Conservation (phyloP, 257 asterid genomes). For the Agastache rugosa region DNA sequence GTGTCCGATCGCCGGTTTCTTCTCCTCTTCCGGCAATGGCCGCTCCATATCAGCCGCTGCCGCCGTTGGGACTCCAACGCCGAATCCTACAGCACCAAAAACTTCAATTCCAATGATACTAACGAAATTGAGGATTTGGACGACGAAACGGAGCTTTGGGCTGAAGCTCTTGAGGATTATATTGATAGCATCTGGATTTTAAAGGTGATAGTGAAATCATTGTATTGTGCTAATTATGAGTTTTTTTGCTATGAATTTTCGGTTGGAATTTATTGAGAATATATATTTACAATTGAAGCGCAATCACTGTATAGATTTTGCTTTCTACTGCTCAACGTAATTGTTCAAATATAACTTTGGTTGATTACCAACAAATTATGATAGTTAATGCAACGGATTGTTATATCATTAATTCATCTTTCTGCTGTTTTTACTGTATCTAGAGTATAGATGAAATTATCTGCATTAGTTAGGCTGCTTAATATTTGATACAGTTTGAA, state of each 20-base stretch:
- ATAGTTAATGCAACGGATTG: neutral
- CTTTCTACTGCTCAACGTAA: neutral
- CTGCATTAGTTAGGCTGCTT: slow-evolving; percentile 7
- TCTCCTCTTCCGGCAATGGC: slow-evolving; percentile 33
- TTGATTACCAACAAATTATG: neutral
- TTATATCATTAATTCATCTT: neutral
- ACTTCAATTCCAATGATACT: slow-evolving; percentile 32
- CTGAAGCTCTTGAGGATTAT: slow-evolving; percentile 60
- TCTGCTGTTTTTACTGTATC: neutral
- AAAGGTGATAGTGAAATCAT: slow-evolving; percentile 51
- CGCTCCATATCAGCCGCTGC: slow-evolving; percentile 46
- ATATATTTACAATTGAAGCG: neutral
- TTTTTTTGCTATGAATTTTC: neutral
- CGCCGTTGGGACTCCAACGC: slow-evolving; percentile 71
- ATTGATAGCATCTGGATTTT: slow-evolving; percentile 85
- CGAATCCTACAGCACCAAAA: slow-evolving; percentile 48
- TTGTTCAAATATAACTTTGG: neutral
- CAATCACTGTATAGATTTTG: neutral
- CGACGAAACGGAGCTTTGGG: slow-evolving; percentile 51
- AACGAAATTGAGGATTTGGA: slow-evolving; percentile 42
- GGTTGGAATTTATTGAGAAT: neutral
- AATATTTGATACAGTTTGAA: neutral
- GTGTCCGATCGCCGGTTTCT: slow-evolving; percentile 31
- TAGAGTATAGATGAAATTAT: neutral
- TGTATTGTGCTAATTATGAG: slow-evolving; percentile 9